Evolutionary conservation across 306 rosid species (phyloP).

Genomic region (Acmispon strigosus): DNA sequence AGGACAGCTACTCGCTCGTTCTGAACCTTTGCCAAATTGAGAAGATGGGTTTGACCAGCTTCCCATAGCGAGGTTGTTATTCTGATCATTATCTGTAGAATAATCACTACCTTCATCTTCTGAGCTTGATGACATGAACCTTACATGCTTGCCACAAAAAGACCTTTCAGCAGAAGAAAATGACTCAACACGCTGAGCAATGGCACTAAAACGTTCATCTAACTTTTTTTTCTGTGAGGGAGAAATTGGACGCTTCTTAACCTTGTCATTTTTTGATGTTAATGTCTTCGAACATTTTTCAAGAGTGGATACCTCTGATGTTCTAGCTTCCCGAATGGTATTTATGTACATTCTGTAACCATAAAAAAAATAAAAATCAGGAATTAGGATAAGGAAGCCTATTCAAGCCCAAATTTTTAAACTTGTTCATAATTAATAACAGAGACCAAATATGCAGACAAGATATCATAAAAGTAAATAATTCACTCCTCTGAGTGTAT

Average conservation of each 20-base stretch:
- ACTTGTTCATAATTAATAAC: neutral
- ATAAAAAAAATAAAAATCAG: neutral
- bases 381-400: neutral
- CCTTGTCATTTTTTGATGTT: conserved; percentile 15
- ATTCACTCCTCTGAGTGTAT: neutral
- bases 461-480: neutral
- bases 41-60: conserved; percentile 29
- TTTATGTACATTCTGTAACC: conserved; percentile 46
- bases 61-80: conserved; percentile 18
- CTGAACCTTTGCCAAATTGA: conserved; percentile 37
- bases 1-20: conserved; percentile 73
- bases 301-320: conserved; percentile 30
- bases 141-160: conserved; percentile 62
- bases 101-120: conserved; percentile 47
- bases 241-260: conserved; percentile 31
- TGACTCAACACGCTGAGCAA: conserved; percentile 72
- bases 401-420: neutral
- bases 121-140: conserved; percentile 65
- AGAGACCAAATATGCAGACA: conserved; percentile 11
- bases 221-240: conserved; percentile 41
- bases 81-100: conserved; percentile 28
- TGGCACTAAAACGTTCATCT: conserved; percentile 58
- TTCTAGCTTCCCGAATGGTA: conserved; percentile 46
- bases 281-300: conserved; percentile 20
- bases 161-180: conserved; percentile 48